Base-by-base conservation (phyloP, 345 rosid species). In the Citrus reticulata region DNA sequence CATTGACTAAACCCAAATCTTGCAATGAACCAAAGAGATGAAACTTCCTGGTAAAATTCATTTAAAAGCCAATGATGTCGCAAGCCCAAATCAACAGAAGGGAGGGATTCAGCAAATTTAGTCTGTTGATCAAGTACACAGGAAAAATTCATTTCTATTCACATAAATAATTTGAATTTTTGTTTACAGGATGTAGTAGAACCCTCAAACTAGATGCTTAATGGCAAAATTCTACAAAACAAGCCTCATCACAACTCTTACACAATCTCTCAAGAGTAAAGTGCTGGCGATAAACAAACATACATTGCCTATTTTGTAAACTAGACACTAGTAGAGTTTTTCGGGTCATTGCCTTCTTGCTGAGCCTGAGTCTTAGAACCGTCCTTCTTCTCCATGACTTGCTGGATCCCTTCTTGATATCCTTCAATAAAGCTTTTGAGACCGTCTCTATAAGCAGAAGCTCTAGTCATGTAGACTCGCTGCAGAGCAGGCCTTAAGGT, bases 401-500 rank as follows among this genome's bases (percentile, higher is more conserved):
- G 90, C 80, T 92, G 94, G 57, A 92, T 64, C 27, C 98, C 95
- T 81, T 94, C 94, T 77, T 92, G 95, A 82, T 92, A 91, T 66
- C 98, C 97, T 84, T 86, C 85, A 30, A 92, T 78, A 77, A 92
- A 91, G 85, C 90, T 88, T 73, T 86, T 66, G 55, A 94, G 91
- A 81, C 94, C 97, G 84, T 96, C 97, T 88, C 87, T 89, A 68
- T 89, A 96, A 4, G 94, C 88, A 75, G 97, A 93, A 72, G 92
- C 97, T 81, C 94, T 88, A 22, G 92, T 94, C 97, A 93, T 90
- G 92, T 91, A 94, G 51, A 96, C 73, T 69, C 93, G 89, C 80
- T 94, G 99, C 87, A 91, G 90, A 69, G 98, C 95, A 75, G 98
- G 98, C 84, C 90, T 86, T 74, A 94, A 75, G 29, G 98, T 92